Percentiles rank a stretch among this genome's conserved stretches.
These are phyloP conservation scores for Fusarium proliferatum DNA, from an alignment of 2,329 filamentous ascomycete genomes.

Conservation along the genomic window DNA sequence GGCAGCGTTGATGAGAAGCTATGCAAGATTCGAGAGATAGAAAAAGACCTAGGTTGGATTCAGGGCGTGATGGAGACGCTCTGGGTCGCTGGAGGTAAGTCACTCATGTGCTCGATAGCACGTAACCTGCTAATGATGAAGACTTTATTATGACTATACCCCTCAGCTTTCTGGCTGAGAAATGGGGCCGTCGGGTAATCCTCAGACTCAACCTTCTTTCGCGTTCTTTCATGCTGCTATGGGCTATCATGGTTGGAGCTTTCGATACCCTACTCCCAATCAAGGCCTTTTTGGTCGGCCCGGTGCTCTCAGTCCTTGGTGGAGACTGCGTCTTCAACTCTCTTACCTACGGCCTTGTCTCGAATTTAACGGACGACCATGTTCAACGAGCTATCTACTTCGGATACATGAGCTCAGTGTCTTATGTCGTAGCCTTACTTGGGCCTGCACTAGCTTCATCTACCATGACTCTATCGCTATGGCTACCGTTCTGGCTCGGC, in stretches of 20 bases:
- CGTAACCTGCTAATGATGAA: conserved; percentile 26
- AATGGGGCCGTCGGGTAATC: conserved; percentile 53
- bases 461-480: conserved; percentile 57
- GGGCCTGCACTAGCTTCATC: conserved; percentile 59
- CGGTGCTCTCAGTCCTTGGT: conserved; percentile 58
- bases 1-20: conserved; percentile 61
- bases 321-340: conserved; percentile 64
- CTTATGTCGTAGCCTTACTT: conserved; percentile 59
- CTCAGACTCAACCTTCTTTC: conserved; percentile 59
- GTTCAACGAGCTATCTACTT: conserved; percentile 61
- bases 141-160: conserved; percentile 63
- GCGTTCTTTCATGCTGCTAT: conserved; percentile 39
- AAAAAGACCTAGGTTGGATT: conserved; percentile 62
- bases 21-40: conserved; percentile 65
- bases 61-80: conserved; percentile 62
- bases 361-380: conserved; percentile 57
- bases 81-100: conserved; percentile 61
- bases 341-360: conserved; percentile 59
- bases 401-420: conserved; percentile 61
- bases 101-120: fast-evolving
- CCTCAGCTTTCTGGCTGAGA: conserved; percentile 58
- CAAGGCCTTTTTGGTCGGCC: conserved; percentile 52
- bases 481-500: conserved; percentile 54
- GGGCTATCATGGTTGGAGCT: conserved; percentile 38
- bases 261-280: conserved; percentile 36